A percentile compares a stretch with the other conserved stretches of the same genome.
Evolutionary conservation across 2,329 filamentous ascomycete species (phyloP).

Genomic region (Seiridium cupressi): DNA sequence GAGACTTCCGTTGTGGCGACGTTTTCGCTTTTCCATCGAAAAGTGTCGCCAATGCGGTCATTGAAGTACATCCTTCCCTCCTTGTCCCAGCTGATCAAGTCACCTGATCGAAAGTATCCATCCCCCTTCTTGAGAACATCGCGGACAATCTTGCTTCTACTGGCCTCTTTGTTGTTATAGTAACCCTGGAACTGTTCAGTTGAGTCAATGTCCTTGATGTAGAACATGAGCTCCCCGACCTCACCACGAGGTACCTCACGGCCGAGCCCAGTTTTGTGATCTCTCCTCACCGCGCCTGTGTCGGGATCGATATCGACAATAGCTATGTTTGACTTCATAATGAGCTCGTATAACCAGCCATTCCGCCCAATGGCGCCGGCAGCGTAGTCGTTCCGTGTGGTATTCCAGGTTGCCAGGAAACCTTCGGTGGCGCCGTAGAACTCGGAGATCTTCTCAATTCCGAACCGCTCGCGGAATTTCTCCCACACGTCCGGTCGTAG

Average conservation of each 20-base stretch:
- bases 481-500: constrained; percentile 85
- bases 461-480: constrained; percentile 77
- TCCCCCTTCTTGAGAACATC: constrained; percentile 75
- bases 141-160: constrained; percentile 70
- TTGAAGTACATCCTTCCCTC: constrained; percentile 77
- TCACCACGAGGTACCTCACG: constrained; percentile 55
- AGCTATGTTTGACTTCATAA: constrained; percentile 50
- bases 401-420: constrained; percentile 67
- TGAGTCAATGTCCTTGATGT: constrained; percentile 67
- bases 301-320: constrained; percentile 72
- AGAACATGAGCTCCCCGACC: constrained; percentile 73
- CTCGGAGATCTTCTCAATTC: constrained; percentile 69
- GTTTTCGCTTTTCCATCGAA: constrained; percentile 81
- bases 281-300: constrained; percentile 65
- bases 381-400: constrained; percentile 68
- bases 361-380: constrained; percentile 77
- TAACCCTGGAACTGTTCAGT: constrained; percentile 75
- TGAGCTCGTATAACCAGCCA: constrained; percentile 57
- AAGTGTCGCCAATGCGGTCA: constrained; percentile 77
- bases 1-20: constrained; percentile 80
- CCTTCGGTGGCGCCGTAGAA: constrained; percentile 82
- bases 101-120: constrained; percentile 81
- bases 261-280: constrained; percentile 70
- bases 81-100: constrained; percentile 68
- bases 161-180: constrained; percentile 70